Evolutionary conservation across 495 filamentous ascomycete genomes (phyloP), one percentile per base, ranked within the genome.

Genomic region (Amorphotheca resinae): DNA sequence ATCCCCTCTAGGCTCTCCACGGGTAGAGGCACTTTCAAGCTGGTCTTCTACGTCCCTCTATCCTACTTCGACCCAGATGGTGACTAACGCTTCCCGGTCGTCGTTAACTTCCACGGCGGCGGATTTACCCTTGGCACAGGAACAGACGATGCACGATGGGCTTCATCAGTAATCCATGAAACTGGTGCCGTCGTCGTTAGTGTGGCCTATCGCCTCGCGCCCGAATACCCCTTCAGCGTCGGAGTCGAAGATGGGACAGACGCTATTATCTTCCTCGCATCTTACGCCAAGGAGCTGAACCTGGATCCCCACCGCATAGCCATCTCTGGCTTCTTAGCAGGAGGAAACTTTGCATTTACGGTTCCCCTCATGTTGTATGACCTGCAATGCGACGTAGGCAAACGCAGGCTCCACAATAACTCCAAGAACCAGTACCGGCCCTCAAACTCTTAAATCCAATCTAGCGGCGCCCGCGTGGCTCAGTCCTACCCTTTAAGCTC

Each of bases 311-410:
- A 68, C 33, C 61, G 77, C 38, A 74, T 95, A 12, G 83, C 77
- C 2, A 63, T 88, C 8, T 84, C 74, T 5, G 88, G 88, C 12
- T 96, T 96, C 62, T 87, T 80, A 0, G 84, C 85, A 2, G 89
- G 89, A 2, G 89, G 77, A 12, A 96, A 95, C 53, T 73, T 93
- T 49, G 74, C 78, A 17, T 77, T 94, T 48, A 89, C 87, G 0
- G 78, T 87, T 0, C 80, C 84, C 0, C 64, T 95, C 16, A 72
- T 80, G 16, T 59, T 94, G 1, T 60, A 70, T 12, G 53, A 55
- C 41, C 49, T 55, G 3, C 38, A 50, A 44, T 32, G 46, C 30
- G 42, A 52, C 20, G 48, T 23, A 1, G 49, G 53, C 56, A 64
- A 30, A 61, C 70, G 46, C 26, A 47, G 18, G 0, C 33, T 60